Evolutionary conservation across 2,329 filamentous ascomycete genomes (phyloP).

Genomic region (Pestalotiopsis sp.): DNA sequence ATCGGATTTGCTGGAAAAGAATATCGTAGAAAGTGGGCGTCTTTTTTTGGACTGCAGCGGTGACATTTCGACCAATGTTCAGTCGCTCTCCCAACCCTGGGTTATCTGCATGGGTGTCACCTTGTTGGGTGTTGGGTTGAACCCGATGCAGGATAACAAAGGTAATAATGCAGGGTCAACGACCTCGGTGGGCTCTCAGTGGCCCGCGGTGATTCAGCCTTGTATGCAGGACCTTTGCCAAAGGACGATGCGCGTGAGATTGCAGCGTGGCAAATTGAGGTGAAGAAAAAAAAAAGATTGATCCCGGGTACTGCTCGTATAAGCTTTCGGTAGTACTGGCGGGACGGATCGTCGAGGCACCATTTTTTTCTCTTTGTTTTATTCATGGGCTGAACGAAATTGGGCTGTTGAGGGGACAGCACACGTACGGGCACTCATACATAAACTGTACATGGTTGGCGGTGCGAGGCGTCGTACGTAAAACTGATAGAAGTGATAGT

Average conservation of each 20-base stretch:
- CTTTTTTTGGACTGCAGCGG: background rate
- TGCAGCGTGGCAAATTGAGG: background rate
- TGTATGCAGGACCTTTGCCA: background rate
- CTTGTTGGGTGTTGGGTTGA: no score
- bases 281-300: constrained; percentile 14
- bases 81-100: background rate
- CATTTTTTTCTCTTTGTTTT: background rate
- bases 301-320: background rate
- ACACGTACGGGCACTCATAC: background rate
- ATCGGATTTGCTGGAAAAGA: background rate
- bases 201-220: constrained; percentile 4
- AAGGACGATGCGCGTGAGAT: background rate
- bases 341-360: background rate
- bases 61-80: background rate
- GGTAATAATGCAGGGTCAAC: constrained; percentile 1
- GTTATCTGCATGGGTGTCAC: background rate
- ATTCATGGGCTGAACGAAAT: background rate
- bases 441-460: no score
- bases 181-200: background rate
- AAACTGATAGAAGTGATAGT: no score
- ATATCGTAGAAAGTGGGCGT: background rate
- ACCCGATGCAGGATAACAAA: background rate
- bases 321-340: background rate
- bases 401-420: background rate
- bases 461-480: no score